Base-by-base conservation (phyloP, 306 rosid species). In the Boehmeria nivea region DNA sequence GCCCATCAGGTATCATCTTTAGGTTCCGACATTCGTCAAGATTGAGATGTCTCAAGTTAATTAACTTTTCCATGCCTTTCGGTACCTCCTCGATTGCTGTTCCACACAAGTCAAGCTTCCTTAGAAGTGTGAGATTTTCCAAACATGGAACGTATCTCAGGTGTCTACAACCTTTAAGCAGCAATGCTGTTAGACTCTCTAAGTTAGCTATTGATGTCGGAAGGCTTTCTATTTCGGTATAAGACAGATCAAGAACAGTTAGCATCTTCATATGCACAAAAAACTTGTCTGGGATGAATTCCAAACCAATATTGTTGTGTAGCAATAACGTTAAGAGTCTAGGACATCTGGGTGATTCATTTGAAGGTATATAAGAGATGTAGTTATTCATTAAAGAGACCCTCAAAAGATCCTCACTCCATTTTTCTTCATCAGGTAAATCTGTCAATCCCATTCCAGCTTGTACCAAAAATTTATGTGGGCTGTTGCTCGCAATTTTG, bases 331-430 rank as follows among this genome's bases (percentile, higher is more conserved):
- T 61, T 20, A 61, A 34, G 2, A 69, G 58, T 36, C 17, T 26
- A 2, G 68, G 47, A 36, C 74, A 69, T 12, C 2, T 17, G 6
- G 43, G 57, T 9, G 51, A 37, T 24, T 2, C 12, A 1, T 24
- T 18, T 11, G 2, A 4, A 13, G 43, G 54, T 18, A 64, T 46
- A 28, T 19, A 9, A 1, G 15, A 1, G 13, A 44, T 33, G 2
- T 65, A 2, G 27, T 65, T 44, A 1, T 13, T 6, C 37, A 12
- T 21, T 15, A 54, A 22, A 20, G 63, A 44, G 6, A 65, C 70
- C 22, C 33, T 47, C 46, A 26, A 33, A 33, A 54, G 19, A 27
- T 65, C 51, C 15, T 65, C 14, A 14, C n/a, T 19, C 63, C 70
- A 65, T 6, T 13, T 2, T 16, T 44, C 45, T 43, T 54, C 38